Evolutionary conservation across 1,284 basidiomycete genomes (phyloP).

Genomic region (Thecaphora frezii): DNA sequence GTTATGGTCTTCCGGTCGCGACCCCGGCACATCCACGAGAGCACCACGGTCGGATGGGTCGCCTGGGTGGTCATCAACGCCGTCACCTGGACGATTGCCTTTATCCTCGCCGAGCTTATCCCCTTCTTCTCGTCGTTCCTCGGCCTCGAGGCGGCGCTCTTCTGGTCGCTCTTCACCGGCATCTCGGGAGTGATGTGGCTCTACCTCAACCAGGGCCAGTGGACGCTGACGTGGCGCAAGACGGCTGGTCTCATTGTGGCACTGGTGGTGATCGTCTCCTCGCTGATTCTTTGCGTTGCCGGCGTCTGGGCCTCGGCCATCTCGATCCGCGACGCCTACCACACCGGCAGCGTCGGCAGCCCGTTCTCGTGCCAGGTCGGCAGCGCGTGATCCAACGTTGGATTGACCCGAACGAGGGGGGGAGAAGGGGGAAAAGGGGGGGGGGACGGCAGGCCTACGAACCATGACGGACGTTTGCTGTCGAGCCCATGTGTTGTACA

Average conservation of each 20-base stretch:
- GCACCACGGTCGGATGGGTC: conserved; percentile 32
- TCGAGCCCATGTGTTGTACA: no score
- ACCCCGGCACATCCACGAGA: conserved; percentile 36
- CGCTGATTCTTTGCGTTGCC: conserved; percentile 56
- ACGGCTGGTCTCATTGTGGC: conserved; percentile 29
- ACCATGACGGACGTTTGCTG: no score
- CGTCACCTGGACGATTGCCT: conserved; percentile 41
- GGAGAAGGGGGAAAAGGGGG: no score
- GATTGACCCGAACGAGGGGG: no score
- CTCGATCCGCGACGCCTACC: conserved; percentile 56
- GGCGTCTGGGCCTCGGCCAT: conserved; percentile 58
- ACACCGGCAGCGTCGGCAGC: conserved; percentile 48
- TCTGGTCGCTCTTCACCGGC: conserved; percentile 46
- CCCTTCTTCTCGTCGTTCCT: conserved; percentile 47
- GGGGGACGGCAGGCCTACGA: no score
- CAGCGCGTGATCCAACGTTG: background rate
- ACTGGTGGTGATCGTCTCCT: conserved; percentile 50
- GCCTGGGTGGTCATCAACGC: conserved; percentile 45
- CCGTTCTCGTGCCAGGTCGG: conserved; percentile 56
- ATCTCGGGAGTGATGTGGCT: conserved; percentile 39
- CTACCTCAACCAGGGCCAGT: conserved; percentile 44
- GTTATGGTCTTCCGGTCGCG: conserved; percentile 38
- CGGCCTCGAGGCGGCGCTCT: conserved; percentile 40
- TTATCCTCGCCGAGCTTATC: conserved; percentile 44
- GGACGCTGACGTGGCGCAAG: conserved; percentile 25